These are phyloP conservation scores for Akanthomyces uredinophilus DNA, from an alignment of 2,329 filamentous ascomycete species.

Conservation along the genomic window DNA sequence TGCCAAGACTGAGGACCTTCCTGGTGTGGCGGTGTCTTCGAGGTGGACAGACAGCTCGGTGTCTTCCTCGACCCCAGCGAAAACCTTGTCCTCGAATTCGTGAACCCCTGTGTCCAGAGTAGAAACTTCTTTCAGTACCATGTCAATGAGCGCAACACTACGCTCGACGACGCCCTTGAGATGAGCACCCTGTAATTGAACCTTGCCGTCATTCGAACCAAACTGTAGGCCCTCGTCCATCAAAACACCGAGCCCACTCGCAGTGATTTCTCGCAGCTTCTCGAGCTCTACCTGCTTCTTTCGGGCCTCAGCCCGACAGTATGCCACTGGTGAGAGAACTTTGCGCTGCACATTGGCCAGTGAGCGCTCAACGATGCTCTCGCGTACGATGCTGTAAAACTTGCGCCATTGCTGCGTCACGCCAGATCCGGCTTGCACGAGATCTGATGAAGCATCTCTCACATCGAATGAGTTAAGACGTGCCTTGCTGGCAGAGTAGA, in stretches of 20 bases:
- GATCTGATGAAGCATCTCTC: slow-evolving; percentile 25
- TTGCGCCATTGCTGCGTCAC: slow-evolving; percentile 53
- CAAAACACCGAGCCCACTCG: slow-evolving; percentile 79
- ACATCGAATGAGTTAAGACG: slow-evolving; percentile 36
- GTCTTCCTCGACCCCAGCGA: slow-evolving; percentile 57
- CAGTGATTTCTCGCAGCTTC: slow-evolving; percentile 71
- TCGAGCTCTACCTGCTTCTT: slow-evolving; percentile 67
- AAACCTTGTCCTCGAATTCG: slow-evolving; percentile 63
- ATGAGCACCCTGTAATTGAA: slow-evolving; percentile 44
- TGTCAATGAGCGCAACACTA: slow-evolving; percentile 81
- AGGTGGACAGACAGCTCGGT: slow-evolving; percentile 51
- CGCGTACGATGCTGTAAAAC: slow-evolving; percentile 77
- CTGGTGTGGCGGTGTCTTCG: slow-evolving; percentile 38
- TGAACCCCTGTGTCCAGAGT: slow-evolving; percentile 56
- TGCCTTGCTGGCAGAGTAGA: slow-evolving; percentile 57
- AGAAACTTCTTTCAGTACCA: slow-evolving; percentile 68
- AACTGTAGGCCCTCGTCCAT: slow-evolving; percentile 80
- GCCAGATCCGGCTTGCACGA: slow-evolving; percentile 32
- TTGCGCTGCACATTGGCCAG: slow-evolving; percentile 65
- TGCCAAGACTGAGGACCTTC: slow-evolving; percentile 57
- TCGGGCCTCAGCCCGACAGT: slow-evolving; percentile 68
- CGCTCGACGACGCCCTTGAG: slow-evolving; percentile 71
- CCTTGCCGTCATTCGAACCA: slow-evolving; percentile 54
- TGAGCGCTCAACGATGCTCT: slow-evolving; percentile 68
- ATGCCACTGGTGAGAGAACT: slow-evolving; percentile 72